phyloP scores from a whole-genome alignment of 805 yeast species.

The Schizosaccharomyces octosporus region DNA sequence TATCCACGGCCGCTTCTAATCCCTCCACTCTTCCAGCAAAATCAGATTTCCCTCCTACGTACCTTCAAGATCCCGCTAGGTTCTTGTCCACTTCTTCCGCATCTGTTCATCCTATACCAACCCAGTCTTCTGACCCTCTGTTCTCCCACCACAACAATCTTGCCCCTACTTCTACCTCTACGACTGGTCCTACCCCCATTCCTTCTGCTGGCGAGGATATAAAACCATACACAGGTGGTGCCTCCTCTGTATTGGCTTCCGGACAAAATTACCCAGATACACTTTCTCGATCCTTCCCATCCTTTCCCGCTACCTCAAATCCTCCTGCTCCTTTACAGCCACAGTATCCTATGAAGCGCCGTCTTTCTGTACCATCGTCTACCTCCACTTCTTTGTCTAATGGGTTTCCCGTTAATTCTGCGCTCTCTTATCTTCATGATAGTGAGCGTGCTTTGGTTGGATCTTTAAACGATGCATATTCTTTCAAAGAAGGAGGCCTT shows the following conservation, averaged over 20 bases:
- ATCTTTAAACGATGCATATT: slow-evolving; percentile 34
- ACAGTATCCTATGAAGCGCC: background rate
- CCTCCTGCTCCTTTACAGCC: background rate
- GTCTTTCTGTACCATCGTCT: background rate
- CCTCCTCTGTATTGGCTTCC: background rate
- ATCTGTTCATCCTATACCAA: background rate
- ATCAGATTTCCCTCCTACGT: no score
- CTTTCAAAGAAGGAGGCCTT: slow-evolving; percentile 46
- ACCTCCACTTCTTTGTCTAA: background rate
- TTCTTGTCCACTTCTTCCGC: background rate
- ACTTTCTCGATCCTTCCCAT: background rate
- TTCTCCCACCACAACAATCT: background rate
- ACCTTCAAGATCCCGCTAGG: no score
- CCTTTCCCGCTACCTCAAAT: background rate
- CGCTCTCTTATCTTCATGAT: slow-evolving; percentile 4
- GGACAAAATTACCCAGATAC: background rate
- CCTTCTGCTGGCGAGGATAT: background rate
- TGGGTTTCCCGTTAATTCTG: background rate
- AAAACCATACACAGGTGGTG: background rate
- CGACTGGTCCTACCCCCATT: background rate
- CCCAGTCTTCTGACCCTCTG: no score
- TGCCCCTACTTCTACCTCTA: background rate
- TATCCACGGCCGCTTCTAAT: no score
- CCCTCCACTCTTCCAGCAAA: no score
- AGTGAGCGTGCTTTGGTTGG: slow-evolving; percentile 26